These are phyloP conservation scores for Corniculantispora saksenae DNA, from an alignment of 2,329 filamentous ascomycete genomes.

Conservation along the genomic window DNA sequence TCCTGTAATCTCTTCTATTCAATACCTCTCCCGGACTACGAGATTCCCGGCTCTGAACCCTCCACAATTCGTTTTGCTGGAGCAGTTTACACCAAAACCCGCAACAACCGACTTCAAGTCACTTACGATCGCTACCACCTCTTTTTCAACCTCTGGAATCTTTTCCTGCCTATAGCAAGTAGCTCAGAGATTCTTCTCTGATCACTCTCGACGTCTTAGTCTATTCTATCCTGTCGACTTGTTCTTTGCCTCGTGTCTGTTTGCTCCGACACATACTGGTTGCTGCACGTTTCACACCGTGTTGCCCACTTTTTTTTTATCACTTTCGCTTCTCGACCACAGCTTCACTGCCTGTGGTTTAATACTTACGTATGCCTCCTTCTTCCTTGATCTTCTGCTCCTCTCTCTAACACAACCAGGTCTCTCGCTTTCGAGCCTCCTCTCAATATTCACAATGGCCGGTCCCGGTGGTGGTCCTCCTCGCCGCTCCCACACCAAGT, in stretches of 20 bases:
- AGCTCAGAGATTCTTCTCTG: neutral
- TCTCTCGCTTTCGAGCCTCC: slow-evolving; percentile 28
- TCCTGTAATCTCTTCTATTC: slow-evolving; percentile 1
- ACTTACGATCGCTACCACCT: slow-evolving; percentile 40
- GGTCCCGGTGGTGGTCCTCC: slow-evolving; percentile 93
- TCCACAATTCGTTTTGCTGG: slow-evolving; percentile 15
- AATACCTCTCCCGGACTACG: neutral
- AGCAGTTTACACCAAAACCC: neutral
- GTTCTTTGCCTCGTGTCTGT: neutral
- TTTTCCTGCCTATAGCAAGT: neutral
- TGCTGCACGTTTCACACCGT: neutral
- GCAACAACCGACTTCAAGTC: slow-evolving; percentile 21
- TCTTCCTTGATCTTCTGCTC: neutral
- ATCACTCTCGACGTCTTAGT: neutral
- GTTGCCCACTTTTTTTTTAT: slow-evolving; percentile 11
- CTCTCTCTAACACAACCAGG: slow-evolving; percentile 21
- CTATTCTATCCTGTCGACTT: neutral
- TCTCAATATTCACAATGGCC: slow-evolving; percentile 64
- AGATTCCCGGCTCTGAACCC: neutral
- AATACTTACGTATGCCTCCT: slow-evolving; percentile 32
- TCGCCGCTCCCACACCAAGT: slow-evolving; percentile 93
- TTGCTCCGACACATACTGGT: neutral
- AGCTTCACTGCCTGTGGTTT: slow-evolving; percentile 28
- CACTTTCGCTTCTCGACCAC: slow-evolving; percentile 43
- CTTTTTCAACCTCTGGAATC: slow-evolving; percentile 20